These are phyloP conservation scores for Plasmopara viticola DNA, from an alignment of 352 stramenopile species.

Conservation along the genomic window DNA sequence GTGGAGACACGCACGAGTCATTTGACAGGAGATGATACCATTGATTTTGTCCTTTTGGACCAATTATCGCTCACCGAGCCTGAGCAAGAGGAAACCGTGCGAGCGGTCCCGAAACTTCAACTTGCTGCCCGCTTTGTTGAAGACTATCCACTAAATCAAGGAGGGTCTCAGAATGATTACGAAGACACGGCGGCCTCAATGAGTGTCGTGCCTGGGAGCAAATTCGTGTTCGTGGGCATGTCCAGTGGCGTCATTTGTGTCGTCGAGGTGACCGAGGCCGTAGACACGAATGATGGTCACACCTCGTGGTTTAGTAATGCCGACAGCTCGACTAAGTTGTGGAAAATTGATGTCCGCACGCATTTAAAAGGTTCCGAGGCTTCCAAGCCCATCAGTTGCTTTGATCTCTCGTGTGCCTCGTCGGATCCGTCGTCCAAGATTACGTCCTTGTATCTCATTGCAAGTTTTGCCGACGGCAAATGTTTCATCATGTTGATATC, in stretches of 20 bases:
- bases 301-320: conserved; percentile 30
- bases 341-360: conserved; percentile 73
- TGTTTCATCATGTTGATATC: conserved; percentile 78
- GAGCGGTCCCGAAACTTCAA: conserved; percentile 9
- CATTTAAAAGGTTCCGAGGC: conserved; percentile 33
- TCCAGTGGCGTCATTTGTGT: conserved; percentile 64
- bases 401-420: conserved; percentile 45
- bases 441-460: conserved; percentile 46
- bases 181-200: conserved; percentile 45
- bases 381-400: conserved; percentile 33
- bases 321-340: conserved; percentile 35
- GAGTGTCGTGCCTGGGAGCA: conserved; percentile 41
- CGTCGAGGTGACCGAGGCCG: conserved; percentile 33
- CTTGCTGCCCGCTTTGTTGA: conserved; percentile 34
- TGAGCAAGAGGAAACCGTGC: conserved; percentile 9
- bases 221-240: conserved; percentile 70
- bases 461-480: conserved; percentile 69
- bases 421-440: conserved; percentile 23
- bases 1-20: conserved; percentile 9
- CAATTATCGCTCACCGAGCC: conserved; percentile 14
- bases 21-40: neutral
- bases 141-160: conserved; percentile 58
- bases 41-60: conserved; percentile 18
- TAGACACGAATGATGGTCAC: conserved; percentile 1
- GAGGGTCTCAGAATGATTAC: conserved; percentile 30